Evolutionary conservation across 2,329 filamentous ascomycete genomes (phyloP), one percentile per base, ranked within the genome.

Genomic region (Alternaria alternata): DNA sequence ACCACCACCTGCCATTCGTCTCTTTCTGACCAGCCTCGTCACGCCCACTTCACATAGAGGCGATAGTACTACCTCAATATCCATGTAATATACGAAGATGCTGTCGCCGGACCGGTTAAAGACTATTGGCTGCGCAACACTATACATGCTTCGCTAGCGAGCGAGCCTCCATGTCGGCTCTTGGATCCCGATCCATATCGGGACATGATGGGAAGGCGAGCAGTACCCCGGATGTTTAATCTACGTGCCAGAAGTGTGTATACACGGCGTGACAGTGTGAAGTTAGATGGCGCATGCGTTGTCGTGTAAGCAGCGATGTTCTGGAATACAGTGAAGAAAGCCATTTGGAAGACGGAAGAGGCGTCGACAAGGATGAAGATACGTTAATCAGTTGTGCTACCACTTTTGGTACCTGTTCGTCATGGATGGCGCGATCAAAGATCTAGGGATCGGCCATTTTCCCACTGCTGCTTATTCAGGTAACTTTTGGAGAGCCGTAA

Each of bases 191-290:
- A 64, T 51, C 64, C 51, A 55, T 22, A 59, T 66, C 57, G 22
- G 60, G 64, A 18, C 47, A 54, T 51, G 63, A 54, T 55, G 48
- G 51, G 42, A 58, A 51, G 59, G 59, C 61, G 65, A 62, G 36
- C 42, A 41, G 58, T 66, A 69, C 68, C 65, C 68, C 64, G 55
- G 68, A 69, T 65, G 53, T 59, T 66, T 66, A 69, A 72, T 71
- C 30, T 72, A 44, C 34, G 18, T 11, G 43, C 34, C 59, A 42
- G 59, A 7, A 65, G 61, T 63, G 24, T 43, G 41, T 30, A 41
- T 54, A 65, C 69, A 64, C 60, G 57, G 36, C 47, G 62, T 72
- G 67, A 72, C 59, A 42, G 57, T 39, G 51, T n/a, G 11, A 30
- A 26, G 11, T 34, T 20, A 38, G 41, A 43, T 38, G 42, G 39